Evolutionary conservation across 257 asterid genomes (phyloP).

Genomic region (Solanum pinnatisectum): DNA sequence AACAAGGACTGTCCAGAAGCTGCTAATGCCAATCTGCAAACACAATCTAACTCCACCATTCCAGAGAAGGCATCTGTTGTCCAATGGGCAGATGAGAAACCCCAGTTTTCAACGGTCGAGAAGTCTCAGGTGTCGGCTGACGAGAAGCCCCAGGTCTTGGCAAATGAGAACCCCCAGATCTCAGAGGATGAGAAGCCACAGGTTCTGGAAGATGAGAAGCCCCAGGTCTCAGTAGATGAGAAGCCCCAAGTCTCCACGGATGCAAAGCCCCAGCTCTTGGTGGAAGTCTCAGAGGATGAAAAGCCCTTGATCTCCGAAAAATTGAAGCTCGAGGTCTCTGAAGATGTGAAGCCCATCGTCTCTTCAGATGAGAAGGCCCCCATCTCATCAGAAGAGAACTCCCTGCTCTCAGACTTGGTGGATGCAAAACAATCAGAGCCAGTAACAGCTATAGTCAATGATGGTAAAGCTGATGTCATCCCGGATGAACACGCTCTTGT

Average conservation of each 20-base stretch:
- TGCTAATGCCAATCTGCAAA: constrained; percentile 27
- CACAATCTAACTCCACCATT: constrained; percentile 31
- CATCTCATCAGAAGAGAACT: not conserved
- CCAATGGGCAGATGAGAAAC: constrained; percentile 42
- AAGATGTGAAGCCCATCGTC: not conserved
- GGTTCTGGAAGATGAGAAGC: not conserved
- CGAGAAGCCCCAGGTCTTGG: not conserved
- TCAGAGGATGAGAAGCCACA: not conserved
- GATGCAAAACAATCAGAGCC: constrained; percentile 26
- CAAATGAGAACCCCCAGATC: not conserved
- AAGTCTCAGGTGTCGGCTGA: not conserved
- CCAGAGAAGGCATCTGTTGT: constrained; percentile 35
- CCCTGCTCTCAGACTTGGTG: constrained; percentile 2
- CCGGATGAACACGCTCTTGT: constrained; percentile 43
- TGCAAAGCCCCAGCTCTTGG: not conserved
- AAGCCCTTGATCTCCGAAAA: not conserved
- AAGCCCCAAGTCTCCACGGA: not conserved
- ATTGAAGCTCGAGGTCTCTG: not conserved
- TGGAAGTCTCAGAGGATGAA: not conserved
- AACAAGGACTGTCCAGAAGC: constrained; percentile 49
- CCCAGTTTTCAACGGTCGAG: constrained; percentile 5
- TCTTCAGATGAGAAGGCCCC: not conserved
- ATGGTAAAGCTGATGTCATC: constrained; percentile 15
- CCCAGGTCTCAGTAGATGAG: not conserved
- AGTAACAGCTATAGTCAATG: constrained; percentile 21